Evolutionary conservation across 1,139 yeast genomes (phyloP).

Genomic region (Lodderomyces oxycetoniae): DNA sequence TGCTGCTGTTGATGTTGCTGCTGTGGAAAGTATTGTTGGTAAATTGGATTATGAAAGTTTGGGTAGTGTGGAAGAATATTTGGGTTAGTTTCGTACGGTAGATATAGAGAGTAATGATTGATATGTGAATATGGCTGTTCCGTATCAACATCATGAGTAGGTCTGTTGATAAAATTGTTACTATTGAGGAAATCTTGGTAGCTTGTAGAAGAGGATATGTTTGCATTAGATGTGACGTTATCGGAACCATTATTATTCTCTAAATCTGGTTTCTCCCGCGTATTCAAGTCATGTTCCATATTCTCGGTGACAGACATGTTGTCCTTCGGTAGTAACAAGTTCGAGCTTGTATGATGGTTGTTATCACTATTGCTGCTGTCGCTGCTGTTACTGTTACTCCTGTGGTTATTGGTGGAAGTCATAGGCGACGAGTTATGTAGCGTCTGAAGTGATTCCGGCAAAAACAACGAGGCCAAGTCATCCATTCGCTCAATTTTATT

Average conservation of each 20-base stretch:
- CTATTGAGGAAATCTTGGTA: constrained; percentile 22
- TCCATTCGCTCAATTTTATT: constrained; percentile 27
- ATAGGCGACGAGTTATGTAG: constrained; percentile 9
- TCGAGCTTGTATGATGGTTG: neutral
- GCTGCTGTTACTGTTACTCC: constrained; percentile 5
- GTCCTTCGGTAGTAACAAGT: constrained; percentile 2
- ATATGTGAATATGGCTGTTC: constrained; percentile 12
- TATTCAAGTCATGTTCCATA: too few relatives aligned
- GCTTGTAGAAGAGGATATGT: constrained; percentile 10
- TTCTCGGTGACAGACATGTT: neutral
- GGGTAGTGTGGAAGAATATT: constrained; percentile 3
- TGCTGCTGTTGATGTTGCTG: constrained; percentile 6
- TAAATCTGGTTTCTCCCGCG: too few relatives aligned
- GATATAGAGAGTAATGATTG: constrained; percentile 12
- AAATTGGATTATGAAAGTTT: constrained; percentile 5
- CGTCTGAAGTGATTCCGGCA: constrained; percentile 36
- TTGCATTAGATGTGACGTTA: too few relatives aligned
- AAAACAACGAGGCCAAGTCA: constrained; percentile 40
- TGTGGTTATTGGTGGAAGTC: constrained; percentile 3
- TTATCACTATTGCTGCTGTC: constrained; percentile 2
- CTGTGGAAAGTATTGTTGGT: constrained; percentile 5
- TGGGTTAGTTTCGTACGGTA: constrained; percentile 11
- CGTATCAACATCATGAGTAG: constrained; percentile 6
- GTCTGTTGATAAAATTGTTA: constrained; percentile 20
- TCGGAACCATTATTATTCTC: too few relatives aligned